phyloP scores from a whole-genome alignment of 164 flowering plant genomes.

The Houttuynia cordata region DNA sequence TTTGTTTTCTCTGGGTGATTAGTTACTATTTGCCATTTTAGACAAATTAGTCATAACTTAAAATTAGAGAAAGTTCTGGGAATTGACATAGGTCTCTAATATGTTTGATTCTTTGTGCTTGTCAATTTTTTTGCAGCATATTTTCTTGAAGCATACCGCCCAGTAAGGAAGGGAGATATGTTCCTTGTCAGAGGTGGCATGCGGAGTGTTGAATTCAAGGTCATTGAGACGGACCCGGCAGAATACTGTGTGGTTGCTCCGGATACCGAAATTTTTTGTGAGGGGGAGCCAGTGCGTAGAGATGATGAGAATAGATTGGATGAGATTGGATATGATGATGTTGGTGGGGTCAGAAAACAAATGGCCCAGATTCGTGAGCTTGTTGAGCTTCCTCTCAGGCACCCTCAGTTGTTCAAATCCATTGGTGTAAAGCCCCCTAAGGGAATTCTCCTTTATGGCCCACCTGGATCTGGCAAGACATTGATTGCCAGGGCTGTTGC shows the following conservation, averaged over 20 bases:
- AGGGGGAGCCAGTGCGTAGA: conserved; percentile 54
- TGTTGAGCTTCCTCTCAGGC: conserved; percentile 61
- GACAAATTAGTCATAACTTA: too few relatives aligned
- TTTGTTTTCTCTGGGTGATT: too few relatives aligned
- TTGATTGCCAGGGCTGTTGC: conserved; percentile 26
- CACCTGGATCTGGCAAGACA: conserved; percentile 28
- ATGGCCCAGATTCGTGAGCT: conserved; percentile 74
- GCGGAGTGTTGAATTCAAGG: conserved; percentile 61
- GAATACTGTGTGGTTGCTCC: conserved; percentile 67
- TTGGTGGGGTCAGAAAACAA: conserved; percentile 69
- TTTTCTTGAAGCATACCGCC: conserved; percentile 53
- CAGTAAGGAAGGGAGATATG: conserved; percentile 55
- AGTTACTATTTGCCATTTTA: too few relatives aligned
- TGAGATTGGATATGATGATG: conserved; percentile 68
- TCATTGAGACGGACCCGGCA: conserved; percentile 54
- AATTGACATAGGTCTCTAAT: background rate
- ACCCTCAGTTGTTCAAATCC: conserved; percentile 56
- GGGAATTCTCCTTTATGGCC: conserved; percentile 21
- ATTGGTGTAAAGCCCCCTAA: conserved; percentile 32
- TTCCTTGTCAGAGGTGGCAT: conserved; percentile 64
- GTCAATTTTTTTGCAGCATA: conserved; percentile 31
- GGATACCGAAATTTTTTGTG: conserved; percentile 59
- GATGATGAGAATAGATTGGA: conserved; percentile 55
- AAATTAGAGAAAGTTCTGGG: background rate
- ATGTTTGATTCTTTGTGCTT: background rate